phyloP scores from a whole-genome alignment of 2,329 filamentous ascomycete species.

The Arachnomyces sp. region DNA sequence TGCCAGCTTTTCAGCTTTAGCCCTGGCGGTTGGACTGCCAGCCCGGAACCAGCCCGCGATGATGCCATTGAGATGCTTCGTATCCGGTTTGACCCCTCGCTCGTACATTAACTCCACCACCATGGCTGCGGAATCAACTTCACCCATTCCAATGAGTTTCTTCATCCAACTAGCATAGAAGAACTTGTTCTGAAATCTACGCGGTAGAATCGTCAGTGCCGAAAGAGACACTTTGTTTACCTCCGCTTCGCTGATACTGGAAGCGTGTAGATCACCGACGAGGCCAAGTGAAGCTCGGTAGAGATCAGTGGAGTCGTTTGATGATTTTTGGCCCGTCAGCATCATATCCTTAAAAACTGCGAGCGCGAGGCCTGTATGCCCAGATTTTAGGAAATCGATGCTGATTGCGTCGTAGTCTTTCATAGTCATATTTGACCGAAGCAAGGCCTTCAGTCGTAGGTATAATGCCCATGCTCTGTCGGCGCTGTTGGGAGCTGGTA shows the following conservation, averaged over 20 bases:
- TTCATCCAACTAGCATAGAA: constrained; percentile 87
- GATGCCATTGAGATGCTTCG: constrained; percentile 73
- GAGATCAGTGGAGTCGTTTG: constrained; percentile 37
- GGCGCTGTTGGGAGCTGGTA: constrained; percentile 41
- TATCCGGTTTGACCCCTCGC: constrained; percentile 57
- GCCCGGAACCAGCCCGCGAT: constrained; percentile 69
- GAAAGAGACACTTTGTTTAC: constrained; percentile 42
- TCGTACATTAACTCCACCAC: constrained; percentile 69
- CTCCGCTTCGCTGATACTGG: constrained; percentile 33
- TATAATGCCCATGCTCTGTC: constrained; percentile 61
- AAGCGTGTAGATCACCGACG: constrained; percentile 33
- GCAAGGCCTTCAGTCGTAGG: constrained; percentile 51
- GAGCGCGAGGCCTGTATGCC: constrained; percentile 58
- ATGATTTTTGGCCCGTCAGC: constrained; percentile 46
- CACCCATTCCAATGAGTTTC: constrained; percentile 63
- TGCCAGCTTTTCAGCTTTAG: constrained; percentile 58
- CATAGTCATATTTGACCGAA: constrained; percentile 56
- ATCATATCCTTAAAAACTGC: constrained; percentile 87
- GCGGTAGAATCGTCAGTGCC: constrained; percentile 45
- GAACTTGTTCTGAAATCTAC: constrained; percentile 59
- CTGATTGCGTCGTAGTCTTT: constrained; percentile 69
- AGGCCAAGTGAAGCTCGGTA: constrained; percentile 35
- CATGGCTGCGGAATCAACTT: constrained; percentile 60
- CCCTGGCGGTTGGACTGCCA: constrained; percentile 45
- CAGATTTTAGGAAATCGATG: constrained; percentile 59